A percentile compares a stretch with the other conserved stretches of the same genome.
Conservation (phyloP, 148 eudicot genomes). For the Beta vulgaris region DNA sequence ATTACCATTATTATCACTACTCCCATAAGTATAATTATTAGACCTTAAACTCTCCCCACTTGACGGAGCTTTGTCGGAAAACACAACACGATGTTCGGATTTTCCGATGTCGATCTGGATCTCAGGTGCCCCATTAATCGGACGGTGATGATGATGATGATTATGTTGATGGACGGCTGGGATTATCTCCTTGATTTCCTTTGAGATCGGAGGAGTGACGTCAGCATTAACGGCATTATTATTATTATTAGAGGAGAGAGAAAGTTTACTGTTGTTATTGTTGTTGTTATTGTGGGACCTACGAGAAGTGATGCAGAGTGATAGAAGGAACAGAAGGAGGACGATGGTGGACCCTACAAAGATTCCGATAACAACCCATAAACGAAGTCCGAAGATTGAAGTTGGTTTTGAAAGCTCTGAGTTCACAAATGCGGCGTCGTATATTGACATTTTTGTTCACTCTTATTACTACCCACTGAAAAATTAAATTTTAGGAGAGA, state of each 20-base stretch:
- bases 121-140: conserved; percentile 49
- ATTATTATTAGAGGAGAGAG: conserved; percentile 3
- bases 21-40: conserved; percentile 21
- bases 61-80: conserved; percentile 68
- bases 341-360: conserved; percentile 86
- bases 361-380: conserved; percentile 94
- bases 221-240: conserved; percentile 18
- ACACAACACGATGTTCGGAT: conserved; percentile 80
- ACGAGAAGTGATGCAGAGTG: conserved; percentile 72
- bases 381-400: conserved; percentile 78
- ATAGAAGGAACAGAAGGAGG: conserved; percentile 74
- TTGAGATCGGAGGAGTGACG: conserved; percentile 48
- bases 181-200: conserved; percentile 73
- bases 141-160: conserved; percentile 27
- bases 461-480: too few relatives aligned
- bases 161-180: conserved; percentile 22
- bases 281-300: conserved; percentile 31
- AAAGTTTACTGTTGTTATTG: conserved; percentile 18
- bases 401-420: conserved; percentile 83
- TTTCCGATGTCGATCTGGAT: conserved; percentile 94
- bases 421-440: conserved; percentile 66
- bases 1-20: conserved; percentile 17
- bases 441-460: conserved; percentile 86
- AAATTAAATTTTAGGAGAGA: too few relatives aligned
- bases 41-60: conserved; percentile 84